phyloP scores from a whole-genome alignment of 352 stramenopile species.

The Aphanomyces stellatus region DNA sequence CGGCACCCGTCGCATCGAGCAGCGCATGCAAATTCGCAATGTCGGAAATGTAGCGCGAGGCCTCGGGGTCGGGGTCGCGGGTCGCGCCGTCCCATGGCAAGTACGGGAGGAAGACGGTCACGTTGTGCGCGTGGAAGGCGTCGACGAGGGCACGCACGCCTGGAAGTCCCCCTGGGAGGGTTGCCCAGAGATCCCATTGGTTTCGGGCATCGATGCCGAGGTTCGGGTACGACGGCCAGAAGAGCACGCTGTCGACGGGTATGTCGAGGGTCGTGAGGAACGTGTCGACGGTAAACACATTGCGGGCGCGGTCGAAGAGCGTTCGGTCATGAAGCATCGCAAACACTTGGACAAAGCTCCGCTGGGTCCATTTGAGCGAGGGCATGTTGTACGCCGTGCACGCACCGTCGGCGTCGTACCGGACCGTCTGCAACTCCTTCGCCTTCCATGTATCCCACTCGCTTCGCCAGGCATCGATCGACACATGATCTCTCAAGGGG shows the following conservation, averaged over 20 bases:
- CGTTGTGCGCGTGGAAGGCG: conserved; percentile 46
- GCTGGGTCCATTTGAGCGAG: conserved; percentile 57
- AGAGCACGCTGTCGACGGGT: conserved; percentile 64
- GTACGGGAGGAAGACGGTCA: conserved; percentile 74
- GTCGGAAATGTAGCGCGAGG: conserved; percentile 69
- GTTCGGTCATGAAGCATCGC: conserved; percentile 69
- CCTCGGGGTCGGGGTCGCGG: conserved; percentile 42
- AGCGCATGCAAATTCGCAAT: conserved; percentile 42
- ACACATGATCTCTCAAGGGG: conserved; percentile 18
- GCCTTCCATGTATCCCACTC: conserved; percentile 56
- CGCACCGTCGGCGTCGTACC: conserved; percentile 41
- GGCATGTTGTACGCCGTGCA: conserved; percentile 70
- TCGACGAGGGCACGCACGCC: conserved; percentile 37
- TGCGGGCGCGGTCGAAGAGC: conserved; percentile 57
- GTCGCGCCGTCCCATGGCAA: conserved; percentile 79
- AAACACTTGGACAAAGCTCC: conserved; percentile 65
- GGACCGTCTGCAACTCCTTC: conserved; percentile 59
- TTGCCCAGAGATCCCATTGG: conserved; percentile 60
- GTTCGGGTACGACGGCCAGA: conserved; percentile 79
- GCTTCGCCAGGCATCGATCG: conserved; percentile 38
- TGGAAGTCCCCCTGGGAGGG: conserved; percentile 44
- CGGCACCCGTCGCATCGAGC: conserved; percentile 33
- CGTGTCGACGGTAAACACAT: conserved; percentile 57
- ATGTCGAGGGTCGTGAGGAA: conserved; percentile 56
- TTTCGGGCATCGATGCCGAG: conserved; percentile 78